Evolutionary conservation across 345 rosid genomes (phyloP).

Genomic region (Mallotus nudiflorus): DNA sequence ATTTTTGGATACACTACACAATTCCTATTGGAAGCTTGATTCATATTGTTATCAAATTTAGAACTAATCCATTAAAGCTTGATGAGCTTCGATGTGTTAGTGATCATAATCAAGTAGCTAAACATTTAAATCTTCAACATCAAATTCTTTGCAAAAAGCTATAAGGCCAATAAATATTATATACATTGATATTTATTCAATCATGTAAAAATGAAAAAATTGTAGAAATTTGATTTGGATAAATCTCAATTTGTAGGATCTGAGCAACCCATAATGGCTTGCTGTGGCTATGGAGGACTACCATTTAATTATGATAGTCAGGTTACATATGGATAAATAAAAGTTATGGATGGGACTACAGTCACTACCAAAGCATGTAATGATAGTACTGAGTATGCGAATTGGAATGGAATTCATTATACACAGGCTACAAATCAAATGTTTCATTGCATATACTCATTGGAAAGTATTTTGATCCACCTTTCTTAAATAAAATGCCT

Average conservation of each 20-base stretch:
- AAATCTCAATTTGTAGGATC: conserved; percentile 56
- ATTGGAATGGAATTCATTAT: conserved; percentile 96
- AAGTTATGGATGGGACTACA: conserved; percentile 63
- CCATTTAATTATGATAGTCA: conserved; percentile 77
- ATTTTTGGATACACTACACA: conserved; percentile 93
- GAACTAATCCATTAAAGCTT: conserved; percentile 74
- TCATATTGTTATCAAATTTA: conserved; percentile 83
- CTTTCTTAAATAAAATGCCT: conserved; percentile 82
- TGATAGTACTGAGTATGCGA: conserved; percentile 80
- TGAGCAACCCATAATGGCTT: conserved; percentile 86
- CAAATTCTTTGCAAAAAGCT: conserved; percentile 68
- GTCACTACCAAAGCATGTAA: conserved; percentile 65
- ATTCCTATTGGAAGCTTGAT: conserved; percentile 94
- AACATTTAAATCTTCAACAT: conserved; percentile 80
- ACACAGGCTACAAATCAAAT: conserved; percentile 83
- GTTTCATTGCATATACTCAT: conserved; percentile 77
- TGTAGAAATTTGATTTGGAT: background rate
- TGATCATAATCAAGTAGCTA: conserved; percentile 83
- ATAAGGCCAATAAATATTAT: conserved; percentile 65
- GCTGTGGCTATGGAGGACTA: conserved; percentile 89
- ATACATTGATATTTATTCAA: conserved; percentile 60
- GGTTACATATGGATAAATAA: conserved; percentile 75
- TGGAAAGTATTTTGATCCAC: conserved; percentile 81
- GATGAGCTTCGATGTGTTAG: conserved; percentile 81
- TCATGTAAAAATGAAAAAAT: too few species aligned